These are phyloP conservation scores for Zelonia costaricensis DNA, from an alignment of 208 protist genomes.

Conservation along the genomic window DNA sequence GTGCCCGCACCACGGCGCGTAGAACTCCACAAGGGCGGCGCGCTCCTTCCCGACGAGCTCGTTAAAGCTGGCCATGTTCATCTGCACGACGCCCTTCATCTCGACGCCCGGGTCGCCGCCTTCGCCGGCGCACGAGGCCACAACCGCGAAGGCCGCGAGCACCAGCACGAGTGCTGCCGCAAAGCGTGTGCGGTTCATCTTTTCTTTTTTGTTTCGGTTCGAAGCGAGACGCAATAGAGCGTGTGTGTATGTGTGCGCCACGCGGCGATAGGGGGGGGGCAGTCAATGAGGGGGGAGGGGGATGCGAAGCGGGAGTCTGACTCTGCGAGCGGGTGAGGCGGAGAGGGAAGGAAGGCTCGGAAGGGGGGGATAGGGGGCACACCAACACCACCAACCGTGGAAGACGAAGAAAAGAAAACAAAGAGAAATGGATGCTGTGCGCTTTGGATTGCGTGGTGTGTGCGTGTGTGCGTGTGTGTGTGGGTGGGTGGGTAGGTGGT, in stretches of 20 bases:
- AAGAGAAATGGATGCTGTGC: too few species aligned
- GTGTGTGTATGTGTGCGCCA: background rate
- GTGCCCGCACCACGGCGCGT: slow-evolving; percentile 89
- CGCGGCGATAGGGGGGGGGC: too few species aligned
- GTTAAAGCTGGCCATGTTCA: slow-evolving; percentile 61
- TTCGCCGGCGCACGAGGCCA: slow-evolving; percentile 9
- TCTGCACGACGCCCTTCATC: slow-evolving; percentile 41
- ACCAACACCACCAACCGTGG: background rate
- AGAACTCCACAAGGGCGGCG: slow-evolving; percentile 82
- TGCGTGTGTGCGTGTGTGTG: background rate
- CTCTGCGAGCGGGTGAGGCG: too few species aligned
- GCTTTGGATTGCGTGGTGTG: too few species aligned
- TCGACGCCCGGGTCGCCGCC: slow-evolving; percentile 29
- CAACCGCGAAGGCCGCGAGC: slow-evolving; percentile 14
- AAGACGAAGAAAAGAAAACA: background rate
- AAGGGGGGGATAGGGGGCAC: too few species aligned
- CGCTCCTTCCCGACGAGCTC: slow-evolving; percentile 43
- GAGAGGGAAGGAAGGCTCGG: too few species aligned
- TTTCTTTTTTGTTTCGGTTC: background rate
- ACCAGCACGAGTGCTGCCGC: too few species aligned
- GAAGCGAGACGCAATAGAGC: background rate
- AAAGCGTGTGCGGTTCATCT: slow-evolving; percentile 10
- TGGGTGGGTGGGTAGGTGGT: background rate
- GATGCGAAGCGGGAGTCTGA: too few species aligned
- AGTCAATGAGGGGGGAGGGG: too few species aligned